Evolutionary conservation across 352 stramenopile genomes (phyloP), one percentile per base, ranked within the genome.

Genomic region (Globisporangium takayamanum): DNA sequence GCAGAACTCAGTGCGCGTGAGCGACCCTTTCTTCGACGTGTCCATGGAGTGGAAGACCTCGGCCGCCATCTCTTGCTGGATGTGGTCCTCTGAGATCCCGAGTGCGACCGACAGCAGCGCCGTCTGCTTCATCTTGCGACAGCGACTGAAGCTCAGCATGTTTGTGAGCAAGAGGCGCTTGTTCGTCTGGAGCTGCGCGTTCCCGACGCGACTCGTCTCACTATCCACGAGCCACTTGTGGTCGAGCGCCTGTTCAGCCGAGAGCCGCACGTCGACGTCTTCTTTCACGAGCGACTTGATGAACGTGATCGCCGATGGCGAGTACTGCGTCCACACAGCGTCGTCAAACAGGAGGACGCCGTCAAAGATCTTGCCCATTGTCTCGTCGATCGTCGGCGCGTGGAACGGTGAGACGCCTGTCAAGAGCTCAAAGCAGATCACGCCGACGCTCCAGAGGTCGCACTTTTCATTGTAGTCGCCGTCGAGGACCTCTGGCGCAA

Each of bases 1-100:
- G 55, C 96, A 87, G 74, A 98, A 98, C 68, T 98, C 95, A 8
- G 90, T 88, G 46, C 95, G 95, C 15, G 90, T 85, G 6, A 99
- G 74, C 20, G 88, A 85, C 0, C 89, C 88, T 45, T 82, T 87
- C 60, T 92, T 88, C 55, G 83, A 77, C 33, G 79, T 68, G 62
- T 98, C 89, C 47, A 97, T 83, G 1, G 82, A 91, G 68, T 87
- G 75, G 67, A 93, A 95, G n/a, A 96, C 79, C 48, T 88, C 74
- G 2, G 81, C 77, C 14, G 84, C 81, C 68, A 90, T 87, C 42
- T 86, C 74, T 50, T 86, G 78, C 57, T 90, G 80, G 53, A 88
- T 77, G 41, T 86, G 78, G 25, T 87, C 72, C 44, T 92, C 83
- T 10, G 79, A 88, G 42, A 90, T 79, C 0, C 78, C 80, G 6